phyloP scores from a whole-genome alignment of 768 basidiomycete genomes.

The Termitomyces sp. region DNA sequence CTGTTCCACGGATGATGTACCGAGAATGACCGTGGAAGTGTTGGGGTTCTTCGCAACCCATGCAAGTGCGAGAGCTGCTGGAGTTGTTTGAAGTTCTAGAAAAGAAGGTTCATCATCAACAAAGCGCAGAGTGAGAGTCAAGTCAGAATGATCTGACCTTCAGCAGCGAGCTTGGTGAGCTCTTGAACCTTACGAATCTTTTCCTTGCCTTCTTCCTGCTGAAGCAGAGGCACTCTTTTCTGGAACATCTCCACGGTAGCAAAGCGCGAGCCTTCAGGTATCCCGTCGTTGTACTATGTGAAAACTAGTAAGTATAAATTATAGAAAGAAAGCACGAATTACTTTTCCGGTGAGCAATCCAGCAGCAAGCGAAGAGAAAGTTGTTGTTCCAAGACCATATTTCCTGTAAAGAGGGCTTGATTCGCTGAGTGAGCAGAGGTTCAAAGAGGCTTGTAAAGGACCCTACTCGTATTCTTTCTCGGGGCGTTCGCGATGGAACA shows the following conservation, averaged over 20 bases:
- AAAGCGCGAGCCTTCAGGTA: conserved; percentile 72
- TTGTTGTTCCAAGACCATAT: conserved; percentile 65
- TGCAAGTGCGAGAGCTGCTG: conserved; percentile 68
- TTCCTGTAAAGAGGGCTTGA: conserved; percentile 60
- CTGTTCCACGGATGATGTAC: conserved; percentile 62
- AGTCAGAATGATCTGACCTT: conserved; percentile 26
- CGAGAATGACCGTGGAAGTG: conserved; percentile 66
- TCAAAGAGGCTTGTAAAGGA: neutral
- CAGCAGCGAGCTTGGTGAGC: conserved; percentile 62
- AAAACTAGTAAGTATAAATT: neutral
- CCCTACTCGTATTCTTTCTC: conserved; percentile 70
- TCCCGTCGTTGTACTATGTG: conserved; percentile 66
- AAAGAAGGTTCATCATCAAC: neutral
- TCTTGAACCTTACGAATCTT: conserved; percentile 70
- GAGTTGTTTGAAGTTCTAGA: conserved; percentile 39
- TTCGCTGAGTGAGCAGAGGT: neutral
- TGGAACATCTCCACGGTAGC: conserved; percentile 50
- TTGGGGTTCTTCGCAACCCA: conserved; percentile 76
- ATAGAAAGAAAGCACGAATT: neutral
- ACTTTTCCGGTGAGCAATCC: conserved; percentile 81
- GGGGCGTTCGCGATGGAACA: conserved; percentile 75
- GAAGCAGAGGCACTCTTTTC: conserved; percentile 46
- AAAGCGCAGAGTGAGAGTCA: neutral
- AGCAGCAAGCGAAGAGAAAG: conserved; percentile 70
- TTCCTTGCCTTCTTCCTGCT: conserved; percentile 55